A percentile compares a stretch with the other conserved stretches of the same genome.
These are phyloP conservation scores for Apiotrichum sp. DNA, from an alignment of 1,284 basidiomycete genomes.

Conservation along the genomic window DNA sequence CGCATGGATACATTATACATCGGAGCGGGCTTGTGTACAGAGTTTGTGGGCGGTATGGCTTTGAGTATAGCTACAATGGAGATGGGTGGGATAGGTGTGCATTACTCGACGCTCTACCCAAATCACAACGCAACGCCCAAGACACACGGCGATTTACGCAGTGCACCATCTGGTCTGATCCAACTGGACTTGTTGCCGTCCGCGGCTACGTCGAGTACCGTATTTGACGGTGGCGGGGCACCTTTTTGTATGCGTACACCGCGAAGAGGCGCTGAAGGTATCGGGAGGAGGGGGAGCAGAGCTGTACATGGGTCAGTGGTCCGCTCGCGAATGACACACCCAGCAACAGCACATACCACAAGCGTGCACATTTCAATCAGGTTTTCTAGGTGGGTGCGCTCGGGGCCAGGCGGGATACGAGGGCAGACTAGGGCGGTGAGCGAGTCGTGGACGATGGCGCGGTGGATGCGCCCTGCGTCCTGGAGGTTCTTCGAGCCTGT, in stretches of 20 bases:
- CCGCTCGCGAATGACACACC: too few species aligned
- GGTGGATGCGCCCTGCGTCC: slow-evolving; percentile 6
- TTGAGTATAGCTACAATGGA: too few species aligned
- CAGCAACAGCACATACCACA: slow-evolving; percentile 25
- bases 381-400: slow-evolving; percentile 13
- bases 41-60: too few species aligned
- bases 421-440: slow-evolving; percentile 7
- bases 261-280: slow-evolving; percentile 38
- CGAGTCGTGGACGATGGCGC: background rate
- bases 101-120: too few species aligned
- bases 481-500: slow-evolving; percentile 6
- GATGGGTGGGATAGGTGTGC: too few species aligned
- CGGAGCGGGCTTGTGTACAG: too few species aligned
- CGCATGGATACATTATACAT: too few species aligned
- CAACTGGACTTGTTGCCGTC: too few species aligned
- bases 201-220: slow-evolving; percentile 1
- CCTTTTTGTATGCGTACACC: slow-evolving; percentile 35
- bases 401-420: slow-evolving; percentile 7
- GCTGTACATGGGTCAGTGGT: slow-evolving; percentile 12
- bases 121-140: too few species aligned
- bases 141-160: too few species aligned
- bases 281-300: slow-evolving; percentile 19
- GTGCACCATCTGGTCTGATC: too few species aligned
- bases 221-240: background rate
- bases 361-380: slow-evolving; percentile 20